Evolutionary conservation across 345 rosid genomes (phyloP).

Genomic region (Camelina sativa): DNA sequence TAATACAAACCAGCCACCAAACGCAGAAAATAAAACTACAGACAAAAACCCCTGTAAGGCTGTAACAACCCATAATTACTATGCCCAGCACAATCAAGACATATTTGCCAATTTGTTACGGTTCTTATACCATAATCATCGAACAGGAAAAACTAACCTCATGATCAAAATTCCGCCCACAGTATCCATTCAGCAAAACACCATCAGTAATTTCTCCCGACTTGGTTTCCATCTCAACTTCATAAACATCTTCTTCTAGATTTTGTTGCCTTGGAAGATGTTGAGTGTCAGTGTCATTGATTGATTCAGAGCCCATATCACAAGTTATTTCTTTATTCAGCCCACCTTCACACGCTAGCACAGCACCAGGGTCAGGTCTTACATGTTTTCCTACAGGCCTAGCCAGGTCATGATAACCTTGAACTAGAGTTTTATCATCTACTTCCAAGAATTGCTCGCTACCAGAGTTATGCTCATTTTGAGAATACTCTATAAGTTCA

Average conservation of each 20-base stretch:
- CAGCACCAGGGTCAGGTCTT: conserved; percentile 35
- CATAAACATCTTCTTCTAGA: conserved; percentile 40
- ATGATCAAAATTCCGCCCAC: conserved; percentile 47
- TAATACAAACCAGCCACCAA: conserved; percentile 39
- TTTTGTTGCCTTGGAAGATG: conserved; percentile 36
- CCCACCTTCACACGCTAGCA: conserved; percentile 35
- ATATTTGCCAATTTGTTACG: conserved; percentile 37
- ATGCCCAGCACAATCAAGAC: conserved; percentile 43
- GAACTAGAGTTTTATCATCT: conserved; percentile 29
- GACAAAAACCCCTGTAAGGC: conserved; percentile 35
- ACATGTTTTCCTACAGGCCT: conserved; percentile 42
- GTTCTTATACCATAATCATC: conserved; percentile 42
- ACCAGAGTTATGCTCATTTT: conserved; percentile 5
- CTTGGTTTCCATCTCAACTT: conserved; percentile 50
- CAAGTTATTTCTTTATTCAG: conserved; percentile 31
- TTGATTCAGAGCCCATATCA: conserved; percentile 38
- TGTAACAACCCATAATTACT: conserved; percentile 59
- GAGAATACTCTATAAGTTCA: conserved; percentile 28
- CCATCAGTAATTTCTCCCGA: conserved; percentile 49
- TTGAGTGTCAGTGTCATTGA: conserved; percentile 40
- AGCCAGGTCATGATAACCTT: conserved; percentile 42
- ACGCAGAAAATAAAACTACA: background rate
- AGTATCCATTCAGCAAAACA: conserved; percentile 42
- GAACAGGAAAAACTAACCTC: conserved; percentile 56
- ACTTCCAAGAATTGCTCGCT: conserved; percentile 37